Evolutionary conservation across 495 filamentous ascomycete species (phyloP).

Genomic region (Rusavskia elegans): DNA sequence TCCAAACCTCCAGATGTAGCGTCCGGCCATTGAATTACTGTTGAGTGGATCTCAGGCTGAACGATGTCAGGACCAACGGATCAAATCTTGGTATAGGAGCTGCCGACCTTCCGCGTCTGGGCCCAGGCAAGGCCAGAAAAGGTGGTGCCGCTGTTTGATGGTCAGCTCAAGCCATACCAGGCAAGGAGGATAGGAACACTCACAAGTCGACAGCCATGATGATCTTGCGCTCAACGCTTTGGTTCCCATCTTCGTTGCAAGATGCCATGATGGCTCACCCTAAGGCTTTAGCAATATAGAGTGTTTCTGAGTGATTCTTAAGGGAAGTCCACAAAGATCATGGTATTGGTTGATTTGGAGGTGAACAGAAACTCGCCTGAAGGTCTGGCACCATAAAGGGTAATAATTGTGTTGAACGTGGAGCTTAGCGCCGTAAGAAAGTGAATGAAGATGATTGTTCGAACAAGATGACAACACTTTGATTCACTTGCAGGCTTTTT

Average conservation of each 20-base stretch:
- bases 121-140: constrained; percentile 35
- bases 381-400: no score
- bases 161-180: neutral
- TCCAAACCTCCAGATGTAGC: constrained; percentile 12
- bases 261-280: neutral
- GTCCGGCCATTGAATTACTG: constrained; percentile 17
- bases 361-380: no score
- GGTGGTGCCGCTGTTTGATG: constrained; percentile 24
- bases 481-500: no score
- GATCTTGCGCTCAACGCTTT: constrained; percentile 7
- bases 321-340: no score
- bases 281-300: no score
- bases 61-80: neutral
- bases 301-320: no score
- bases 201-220: constrained; percentile 13
- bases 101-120: constrained; percentile 16
- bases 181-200: neutral
- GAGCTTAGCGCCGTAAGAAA: no score
- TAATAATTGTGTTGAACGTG: no score
- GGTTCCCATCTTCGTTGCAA: neutral
- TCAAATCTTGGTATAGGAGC: neutral
- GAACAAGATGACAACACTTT: no score
- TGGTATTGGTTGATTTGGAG: no score
- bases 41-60: constrained; percentile 16
- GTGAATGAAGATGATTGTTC: no score